phyloP scores from a whole-genome alignment of 2,329 filamentous ascomycete species.

The Xylariales sp. region DNA sequence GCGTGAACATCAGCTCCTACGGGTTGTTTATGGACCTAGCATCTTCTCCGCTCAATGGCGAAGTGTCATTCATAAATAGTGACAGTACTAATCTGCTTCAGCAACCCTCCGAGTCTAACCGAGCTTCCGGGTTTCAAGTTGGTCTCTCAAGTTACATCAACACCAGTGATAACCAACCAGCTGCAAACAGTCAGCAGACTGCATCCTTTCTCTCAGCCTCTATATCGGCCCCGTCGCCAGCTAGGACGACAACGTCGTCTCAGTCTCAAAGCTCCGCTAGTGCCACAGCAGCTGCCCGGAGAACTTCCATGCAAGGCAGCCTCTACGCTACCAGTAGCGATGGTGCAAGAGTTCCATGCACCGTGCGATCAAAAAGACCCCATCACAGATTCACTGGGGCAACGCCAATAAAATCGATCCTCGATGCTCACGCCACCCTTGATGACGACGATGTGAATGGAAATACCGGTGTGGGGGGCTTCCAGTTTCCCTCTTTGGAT shows the following conservation, averaged over 20 bases:
- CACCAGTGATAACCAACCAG: no score
- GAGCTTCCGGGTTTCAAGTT: no score
- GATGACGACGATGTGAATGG: not conserved
- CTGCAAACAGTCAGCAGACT: no score
- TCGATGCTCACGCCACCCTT: not conserved
- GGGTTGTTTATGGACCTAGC: no score
- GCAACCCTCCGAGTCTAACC: no score
- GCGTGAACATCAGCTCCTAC: not conserved
- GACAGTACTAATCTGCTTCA: no score
- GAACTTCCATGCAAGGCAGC: not conserved
- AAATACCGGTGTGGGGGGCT: no score
- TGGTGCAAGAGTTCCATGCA: constrained; percentile 3
- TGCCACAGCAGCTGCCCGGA: no score
- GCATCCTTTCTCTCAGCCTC: no score
- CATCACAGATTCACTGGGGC: not conserved
- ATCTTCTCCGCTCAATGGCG: no score
- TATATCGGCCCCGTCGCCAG: not conserved
- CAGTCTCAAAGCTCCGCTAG: constrained; percentile 1
- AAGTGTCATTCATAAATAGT: no score
- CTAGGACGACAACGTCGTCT: not conserved
- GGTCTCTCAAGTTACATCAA: no score
- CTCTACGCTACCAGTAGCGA: constrained; percentile 2
- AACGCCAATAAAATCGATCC: not conserved
- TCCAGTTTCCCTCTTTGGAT: not conserved
- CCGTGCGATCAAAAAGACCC: not conserved